Evolutionary conservation across 2,329 filamentous ascomycete genomes (phyloP), one percentile per base, ranked within the genome.

Genomic region (Scedosporium dehoogii): DNA sequence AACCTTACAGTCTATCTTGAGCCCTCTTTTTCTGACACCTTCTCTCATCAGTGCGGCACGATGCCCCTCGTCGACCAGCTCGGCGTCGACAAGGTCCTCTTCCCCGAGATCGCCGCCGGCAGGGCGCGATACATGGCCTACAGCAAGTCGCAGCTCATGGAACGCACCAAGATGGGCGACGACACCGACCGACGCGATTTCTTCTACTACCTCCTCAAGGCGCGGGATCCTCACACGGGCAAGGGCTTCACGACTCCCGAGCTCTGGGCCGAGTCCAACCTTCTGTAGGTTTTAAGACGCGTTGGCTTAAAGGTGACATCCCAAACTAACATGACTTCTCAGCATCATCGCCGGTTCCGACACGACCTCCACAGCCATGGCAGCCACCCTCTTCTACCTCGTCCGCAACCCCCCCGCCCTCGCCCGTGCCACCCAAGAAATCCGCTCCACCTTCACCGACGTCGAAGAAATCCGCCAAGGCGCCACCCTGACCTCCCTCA

Each of bases 201-300:
- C 76, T 90, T 91, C 75, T 86, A 89, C 73, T 86, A 90, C 71
- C 80, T 91, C 10, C 81, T 91, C 64, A 86, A 86, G 69, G 87
- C 88, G 6, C 82, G 83, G 46, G 88, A 91, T 66, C 86, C 87
- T 12, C 86, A 90, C 69, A 89, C 87, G 0, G 87, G 87, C 60
- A 79, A 82, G 63, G 85, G 85, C 1, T 87, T 90, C 69, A 81
- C 78, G 48, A 86, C 79, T 2, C 81, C 82, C 0, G 87, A 90
- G 69, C 81, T 90, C 25, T 88, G 86, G 85, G 85, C 81, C 59
- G 87, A 90, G 70, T 87, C 86, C 7, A 89, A 89, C 69, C 74
- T 89, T 18, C 79, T 90, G 76, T 83, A 69, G 73, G 79, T 72
- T 1, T 42, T 27, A 29, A 4, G 27, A 29, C 5, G 27, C 27